Conservation (phyloP, 495 filamentous ascomycete genomes). For the Lasiosphaeria miniovina region DNA sequence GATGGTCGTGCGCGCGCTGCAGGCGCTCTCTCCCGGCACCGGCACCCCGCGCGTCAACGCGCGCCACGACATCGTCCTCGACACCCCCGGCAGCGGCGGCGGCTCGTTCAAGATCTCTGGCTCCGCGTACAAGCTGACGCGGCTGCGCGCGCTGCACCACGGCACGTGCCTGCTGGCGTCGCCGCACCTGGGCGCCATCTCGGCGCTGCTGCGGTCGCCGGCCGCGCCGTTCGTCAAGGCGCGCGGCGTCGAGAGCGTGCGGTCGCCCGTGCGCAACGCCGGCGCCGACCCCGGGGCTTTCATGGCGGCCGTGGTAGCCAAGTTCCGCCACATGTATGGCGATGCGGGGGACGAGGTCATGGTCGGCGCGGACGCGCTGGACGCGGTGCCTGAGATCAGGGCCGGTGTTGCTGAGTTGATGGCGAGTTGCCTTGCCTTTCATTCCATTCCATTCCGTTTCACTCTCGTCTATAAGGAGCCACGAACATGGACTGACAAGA, state of each 20-base stretch:
- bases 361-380: constrained; percentile 36
- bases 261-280: constrained; percentile 80
- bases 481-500: not conserved
- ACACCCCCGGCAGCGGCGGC: constrained; percentile 27
- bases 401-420: constrained; percentile 59
- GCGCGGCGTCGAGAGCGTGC: constrained; percentile 88
- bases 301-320: constrained; percentile 44
- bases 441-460: not conserved
- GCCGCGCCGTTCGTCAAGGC: constrained; percentile 72
- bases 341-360: constrained; percentile 14
- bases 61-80: constrained; percentile 88
- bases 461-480: not conserved
- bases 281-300: constrained; percentile 48
- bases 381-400: constrained; percentile 38
- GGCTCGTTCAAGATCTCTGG: constrained; percentile 74
- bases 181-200: constrained; percentile 63
- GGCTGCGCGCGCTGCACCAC: constrained; percentile 77
- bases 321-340: constrained; percentile 58
- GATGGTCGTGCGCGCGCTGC: constrained; percentile 82
- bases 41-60: constrained; percentile 68
- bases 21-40: constrained; percentile 43
- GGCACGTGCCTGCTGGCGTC: constrained; percentile 81
- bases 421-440: constrained; percentile 7
- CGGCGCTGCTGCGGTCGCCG: constrained; percentile 65
- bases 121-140: constrained; percentile 87